Conservation (phyloP, 129 eudicot genomes). For the Kitagawia praeruptora region DNA sequence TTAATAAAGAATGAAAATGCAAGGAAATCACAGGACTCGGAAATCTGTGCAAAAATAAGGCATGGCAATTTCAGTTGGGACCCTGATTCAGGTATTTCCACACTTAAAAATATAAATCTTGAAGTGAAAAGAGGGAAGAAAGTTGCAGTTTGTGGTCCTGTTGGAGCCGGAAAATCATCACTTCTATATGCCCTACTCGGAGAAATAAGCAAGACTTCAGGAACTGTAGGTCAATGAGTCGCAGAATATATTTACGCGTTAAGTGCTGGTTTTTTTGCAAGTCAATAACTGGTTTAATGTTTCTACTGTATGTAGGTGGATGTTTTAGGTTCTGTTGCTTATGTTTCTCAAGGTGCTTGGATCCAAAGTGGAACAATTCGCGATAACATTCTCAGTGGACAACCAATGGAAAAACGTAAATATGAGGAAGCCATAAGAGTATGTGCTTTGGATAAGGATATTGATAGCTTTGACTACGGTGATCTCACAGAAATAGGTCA, state of each 20-base stretch:
- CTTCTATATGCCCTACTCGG: slow-evolving; percentile 51
- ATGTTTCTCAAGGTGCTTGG: slow-evolving; percentile 77
- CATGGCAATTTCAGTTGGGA: slow-evolving; percentile 57
- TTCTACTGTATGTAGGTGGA: slow-evolving; percentile 38
- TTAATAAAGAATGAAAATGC: slow-evolving; percentile 21
- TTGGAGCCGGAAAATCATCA: slow-evolving; percentile 75
- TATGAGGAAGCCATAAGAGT: slow-evolving; percentile 50
- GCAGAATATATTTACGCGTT: no score
- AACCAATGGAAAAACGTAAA: slow-evolving; percentile 52
- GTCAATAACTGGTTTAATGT: neutral
- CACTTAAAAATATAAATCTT: slow-evolving; percentile 27
- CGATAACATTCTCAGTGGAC: slow-evolving; percentile 70
- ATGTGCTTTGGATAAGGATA: slow-evolving; percentile 71
- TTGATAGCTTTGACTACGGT: slow-evolving; percentile 47
- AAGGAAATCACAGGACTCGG: slow-evolving; percentile 14
- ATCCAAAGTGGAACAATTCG: slow-evolving; percentile 78
- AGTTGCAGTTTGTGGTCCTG: slow-evolving; percentile 55
- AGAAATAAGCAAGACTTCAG: slow-evolving; percentile 50
- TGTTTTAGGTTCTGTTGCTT: slow-evolving; percentile 55
- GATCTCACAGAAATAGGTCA: slow-evolving; percentile 82
- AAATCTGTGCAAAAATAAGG: slow-evolving; percentile 19
- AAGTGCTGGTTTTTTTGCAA: no score
- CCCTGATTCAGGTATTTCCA: slow-evolving; percentile 23
- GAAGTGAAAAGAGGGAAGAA: slow-evolving; percentile 32
- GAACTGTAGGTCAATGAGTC: slow-evolving; percentile 2